phyloP scores from a whole-genome alignment of 345 rosid species.

The Citrus unshiu region DNA sequence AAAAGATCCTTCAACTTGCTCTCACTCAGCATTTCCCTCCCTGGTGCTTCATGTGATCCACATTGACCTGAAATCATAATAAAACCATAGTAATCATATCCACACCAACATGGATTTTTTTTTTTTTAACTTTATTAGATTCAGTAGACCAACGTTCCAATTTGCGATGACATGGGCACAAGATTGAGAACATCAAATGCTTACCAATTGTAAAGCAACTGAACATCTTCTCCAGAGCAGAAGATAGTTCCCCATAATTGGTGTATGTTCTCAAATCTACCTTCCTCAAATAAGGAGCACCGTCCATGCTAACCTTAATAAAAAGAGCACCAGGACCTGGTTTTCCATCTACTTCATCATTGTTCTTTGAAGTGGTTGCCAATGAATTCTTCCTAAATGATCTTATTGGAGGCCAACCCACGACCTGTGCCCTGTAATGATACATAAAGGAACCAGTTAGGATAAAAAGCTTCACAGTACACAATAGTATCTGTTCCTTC shows the following conservation, averaged over 20 bases:
- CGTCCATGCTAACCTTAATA: constrained; percentile 94
- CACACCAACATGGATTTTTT: not conserved
- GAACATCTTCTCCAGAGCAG: constrained; percentile 94
- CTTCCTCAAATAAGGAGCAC: constrained; percentile 90
- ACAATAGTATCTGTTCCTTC: not conserved
- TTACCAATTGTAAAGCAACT: constrained; percentile 86
- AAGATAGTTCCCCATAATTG: constrained; percentile 64
- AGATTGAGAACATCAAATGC: constrained; percentile 16
- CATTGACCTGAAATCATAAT: constrained; percentile 54
- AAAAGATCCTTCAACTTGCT: constrained; percentile 72
- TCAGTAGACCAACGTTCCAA: not conserved
- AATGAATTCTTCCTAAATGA: constrained; percentile 73
- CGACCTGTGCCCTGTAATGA: constrained; percentile 73
- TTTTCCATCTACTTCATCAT: constrained; percentile 85
- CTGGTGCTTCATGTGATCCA: constrained; percentile 59
- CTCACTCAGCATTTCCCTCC: constrained; percentile 67
- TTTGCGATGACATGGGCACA: not conserved
- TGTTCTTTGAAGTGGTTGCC: constrained; percentile 69
- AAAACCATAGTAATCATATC: constrained; percentile 9
- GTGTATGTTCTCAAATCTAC: constrained; percentile 76
- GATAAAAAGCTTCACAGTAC: not conserved
- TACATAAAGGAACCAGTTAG: constrained; percentile 3
- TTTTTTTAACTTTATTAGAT: not conserved
- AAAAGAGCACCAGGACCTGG: constrained; percentile 67
- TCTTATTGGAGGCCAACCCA: constrained; percentile 96